A percentile compares a stretch with the other conserved stretches of the same genome.
These are phyloP conservation scores for Quambalaria eucalypti DNA, from an alignment of 1,284 basidiomycete genomes.

Conservation along the genomic window DNA sequence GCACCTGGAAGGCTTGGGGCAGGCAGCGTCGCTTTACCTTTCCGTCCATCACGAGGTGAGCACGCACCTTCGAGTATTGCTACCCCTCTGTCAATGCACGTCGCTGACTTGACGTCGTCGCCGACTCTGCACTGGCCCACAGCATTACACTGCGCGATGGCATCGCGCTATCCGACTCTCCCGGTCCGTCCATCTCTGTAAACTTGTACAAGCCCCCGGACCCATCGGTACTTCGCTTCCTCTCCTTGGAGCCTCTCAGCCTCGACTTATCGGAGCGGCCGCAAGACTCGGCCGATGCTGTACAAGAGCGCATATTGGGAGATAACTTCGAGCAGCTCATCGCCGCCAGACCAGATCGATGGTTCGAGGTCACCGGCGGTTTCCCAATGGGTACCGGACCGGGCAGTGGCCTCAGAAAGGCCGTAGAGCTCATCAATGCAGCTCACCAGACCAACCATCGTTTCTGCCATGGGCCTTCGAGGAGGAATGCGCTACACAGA, in stretches of 20 bases:
- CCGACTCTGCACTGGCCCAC: neutral
- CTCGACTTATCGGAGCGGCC: constrained; percentile 12
- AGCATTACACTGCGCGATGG: neutral
- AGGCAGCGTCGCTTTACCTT: too few species aligned
- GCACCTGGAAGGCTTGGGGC: neutral
- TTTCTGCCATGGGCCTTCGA: neutral
- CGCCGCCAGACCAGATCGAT: constrained; percentile 7
- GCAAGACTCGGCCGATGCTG: constrained; percentile 6
- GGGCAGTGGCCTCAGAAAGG: constrained; percentile 1
- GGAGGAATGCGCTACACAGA: neutral
- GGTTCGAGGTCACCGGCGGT: constrained; percentile 15
- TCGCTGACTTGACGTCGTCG: neutral
- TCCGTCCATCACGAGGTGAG: neutral
- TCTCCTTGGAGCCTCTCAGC: constrained; percentile 52
- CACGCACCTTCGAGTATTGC: too few species aligned
- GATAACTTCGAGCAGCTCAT: neutral
- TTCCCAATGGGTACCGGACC: constrained; percentile 2
- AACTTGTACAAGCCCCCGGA: constrained; percentile 55
- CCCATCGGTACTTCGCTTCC: constrained; percentile 54
- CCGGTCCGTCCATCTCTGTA: constrained; percentile 5
- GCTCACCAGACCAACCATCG: too few species aligned
- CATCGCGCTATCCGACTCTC: neutral
- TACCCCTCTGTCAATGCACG: neutral
- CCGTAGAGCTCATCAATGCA: constrained; percentile 12
- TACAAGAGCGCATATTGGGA: too few species aligned